Evolutionary conservation across 1,284 basidiomycete species (phyloP).

Genomic region (Ceratobasidium sp.): DNA sequence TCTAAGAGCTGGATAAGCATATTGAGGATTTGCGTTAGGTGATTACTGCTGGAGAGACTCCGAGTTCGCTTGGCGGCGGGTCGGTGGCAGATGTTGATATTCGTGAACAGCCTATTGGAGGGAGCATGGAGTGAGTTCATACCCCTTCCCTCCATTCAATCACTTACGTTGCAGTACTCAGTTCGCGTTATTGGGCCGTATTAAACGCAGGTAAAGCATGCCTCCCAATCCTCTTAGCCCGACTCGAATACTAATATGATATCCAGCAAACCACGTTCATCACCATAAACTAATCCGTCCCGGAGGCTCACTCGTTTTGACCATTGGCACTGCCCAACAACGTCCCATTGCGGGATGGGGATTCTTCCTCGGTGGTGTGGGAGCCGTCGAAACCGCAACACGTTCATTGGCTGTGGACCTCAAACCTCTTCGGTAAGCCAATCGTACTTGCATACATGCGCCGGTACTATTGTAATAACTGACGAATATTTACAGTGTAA

Average conservation of each 20-base stretch:
- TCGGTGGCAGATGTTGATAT: not conserved
- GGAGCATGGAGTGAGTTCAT: conserved; percentile 10
- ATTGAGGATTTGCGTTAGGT: not conserved
- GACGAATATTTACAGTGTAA: not conserved
- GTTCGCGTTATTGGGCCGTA: not conserved
- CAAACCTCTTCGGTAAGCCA: conserved; percentile 23
- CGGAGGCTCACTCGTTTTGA: conserved; percentile 8
- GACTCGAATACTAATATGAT: not conserved
- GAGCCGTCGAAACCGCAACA: conserved; percentile 21
- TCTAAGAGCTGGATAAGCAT: no score
- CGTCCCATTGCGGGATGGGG: conserved; percentile 5
- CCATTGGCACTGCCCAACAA: conserved; percentile 2
- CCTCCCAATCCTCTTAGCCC: not conserved
- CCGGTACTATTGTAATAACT: not conserved
- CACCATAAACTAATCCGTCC: not conserved
- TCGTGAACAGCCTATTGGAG: not conserved
- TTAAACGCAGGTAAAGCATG: conserved; percentile 7
- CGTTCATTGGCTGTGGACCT: conserved; percentile 24
- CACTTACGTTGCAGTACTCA: not conserved
- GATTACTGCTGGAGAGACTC: conserved; percentile 21
- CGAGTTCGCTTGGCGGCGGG: not conserved
- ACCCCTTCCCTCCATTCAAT: no score
- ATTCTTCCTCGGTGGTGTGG: not conserved
- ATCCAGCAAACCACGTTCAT: conserved; percentile 26
- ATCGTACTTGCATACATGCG: not conserved